Conservation (phyloP, 306 rosid species). For the Vicia faba region DNA sequence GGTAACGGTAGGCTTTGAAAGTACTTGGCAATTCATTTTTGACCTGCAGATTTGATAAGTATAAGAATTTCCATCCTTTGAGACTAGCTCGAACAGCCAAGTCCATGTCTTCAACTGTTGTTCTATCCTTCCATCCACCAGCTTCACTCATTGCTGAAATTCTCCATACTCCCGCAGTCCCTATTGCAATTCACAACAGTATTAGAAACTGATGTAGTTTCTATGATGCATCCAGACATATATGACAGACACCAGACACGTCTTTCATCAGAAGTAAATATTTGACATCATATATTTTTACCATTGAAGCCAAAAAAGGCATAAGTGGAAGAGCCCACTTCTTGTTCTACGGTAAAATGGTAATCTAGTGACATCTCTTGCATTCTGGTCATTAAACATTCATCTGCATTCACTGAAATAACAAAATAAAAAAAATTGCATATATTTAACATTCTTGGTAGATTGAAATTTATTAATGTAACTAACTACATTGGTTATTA, state of each 20-base stretch:
- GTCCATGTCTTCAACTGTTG: slow-evolving; percentile 98
- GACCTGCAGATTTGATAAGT: slow-evolving; percentile 69
- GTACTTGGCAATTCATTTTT: slow-evolving; percentile 97
- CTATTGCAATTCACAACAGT: slow-evolving; percentile 39
- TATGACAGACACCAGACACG: too few relatives aligned
- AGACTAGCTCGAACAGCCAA: slow-evolving; percentile 98
- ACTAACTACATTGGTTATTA: slow-evolving; percentile 38
- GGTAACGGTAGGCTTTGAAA: slow-evolving; percentile 91
- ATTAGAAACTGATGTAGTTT: slow-evolving; percentile 5
- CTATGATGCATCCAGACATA: too few relatives aligned
- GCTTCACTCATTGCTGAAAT: slow-evolving; percentile 84
- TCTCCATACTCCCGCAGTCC: slow-evolving; percentile 99
- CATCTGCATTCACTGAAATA: slow-evolving; percentile 73
- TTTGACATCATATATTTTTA: slow-evolving; percentile 12
- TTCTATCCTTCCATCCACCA: slow-evolving; percentile 98
- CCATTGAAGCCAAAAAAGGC: slow-evolving; percentile 96
- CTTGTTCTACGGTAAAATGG: slow-evolving; percentile 94
- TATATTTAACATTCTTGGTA: slow-evolving; percentile 35
- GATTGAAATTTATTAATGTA: slow-evolving; percentile 15
- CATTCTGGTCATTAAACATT: slow-evolving; percentile 93
- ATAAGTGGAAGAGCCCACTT: slow-evolving; percentile 91
- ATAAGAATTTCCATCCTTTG: slow-evolving; percentile 93
- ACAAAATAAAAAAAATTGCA: slow-evolving; percentile 5
- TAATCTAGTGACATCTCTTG: slow-evolving; percentile 97
- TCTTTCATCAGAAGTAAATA: too few relatives aligned